These are phyloP conservation scores for Oehlia diaphana DNA, from an alignment of 192 early-diverging fungal genomes.

Conservation along the genomic window DNA sequence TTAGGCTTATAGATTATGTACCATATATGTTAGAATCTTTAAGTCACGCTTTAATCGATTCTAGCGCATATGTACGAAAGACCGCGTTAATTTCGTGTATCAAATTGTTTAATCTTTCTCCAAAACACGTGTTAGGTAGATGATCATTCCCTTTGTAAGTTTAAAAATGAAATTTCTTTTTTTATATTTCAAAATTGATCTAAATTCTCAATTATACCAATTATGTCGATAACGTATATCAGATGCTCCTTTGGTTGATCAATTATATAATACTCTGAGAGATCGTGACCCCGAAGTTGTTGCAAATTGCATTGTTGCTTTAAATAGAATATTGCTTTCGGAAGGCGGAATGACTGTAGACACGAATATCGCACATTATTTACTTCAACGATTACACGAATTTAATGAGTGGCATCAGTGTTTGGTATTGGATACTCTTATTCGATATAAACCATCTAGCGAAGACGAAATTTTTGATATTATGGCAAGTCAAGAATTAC, in stretches of 20 bases:
- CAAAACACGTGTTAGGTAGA: constrained; percentile 39
- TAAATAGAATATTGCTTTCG: constrained; percentile 37
- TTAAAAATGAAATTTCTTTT: neutral
- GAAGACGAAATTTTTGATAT: constrained; percentile 44
- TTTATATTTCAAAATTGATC: neutral
- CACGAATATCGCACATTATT: constrained; percentile 27
- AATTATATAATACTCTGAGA: constrained; percentile 34
- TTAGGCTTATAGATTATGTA: constrained; percentile 23
- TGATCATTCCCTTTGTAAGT: neutral
- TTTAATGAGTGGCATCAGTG: constrained; percentile 39
- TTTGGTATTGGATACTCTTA: constrained; percentile 34
- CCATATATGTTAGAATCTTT: constrained; percentile 41
- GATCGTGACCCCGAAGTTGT: constrained; percentile 40
- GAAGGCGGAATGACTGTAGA: constrained; percentile 41
- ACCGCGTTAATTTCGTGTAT: constrained; percentile 41
- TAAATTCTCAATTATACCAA: neutral
- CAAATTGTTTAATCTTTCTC: constrained; percentile 40
- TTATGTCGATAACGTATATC: neutral
- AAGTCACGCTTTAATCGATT: constrained; percentile 36
- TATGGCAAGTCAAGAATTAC: constrained; percentile 31
- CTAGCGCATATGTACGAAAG: constrained; percentile 44
- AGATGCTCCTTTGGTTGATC: constrained; percentile 42
- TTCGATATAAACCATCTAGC: constrained; percentile 35
- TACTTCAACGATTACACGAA: constrained; percentile 37
- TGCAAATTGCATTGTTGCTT: constrained; percentile 34